Base-by-base conservation (phyloP, 208 protist species). In the Trypanosoma mega region DNA sequence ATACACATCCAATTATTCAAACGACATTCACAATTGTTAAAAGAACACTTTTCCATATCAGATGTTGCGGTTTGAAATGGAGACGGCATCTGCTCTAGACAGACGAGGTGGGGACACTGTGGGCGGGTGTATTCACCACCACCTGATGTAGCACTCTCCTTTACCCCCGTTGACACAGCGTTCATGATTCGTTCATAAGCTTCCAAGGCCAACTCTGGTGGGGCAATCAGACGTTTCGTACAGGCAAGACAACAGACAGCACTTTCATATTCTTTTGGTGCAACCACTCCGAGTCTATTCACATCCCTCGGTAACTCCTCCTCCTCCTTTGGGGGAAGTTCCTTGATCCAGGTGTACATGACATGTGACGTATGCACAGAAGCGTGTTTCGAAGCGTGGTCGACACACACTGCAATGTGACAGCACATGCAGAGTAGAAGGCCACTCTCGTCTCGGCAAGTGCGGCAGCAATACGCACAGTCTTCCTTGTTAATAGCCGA, bases 1-100 rank as follows among this genome's bases (percentile, higher is more conserved):
- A 99, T 71, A 73, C 92, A 97, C 74, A 99, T 87, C 96, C 97
- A 99, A 56, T 98, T 91, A 72, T 99, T 98, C 29, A 84, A 48
- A 12, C n/a, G 56, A 55, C 95, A 89, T 2, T 74, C 91, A 66
- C 97, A 98, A 3, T 58, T 66, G 14, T 68, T 66, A 29, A 77
- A 68, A 18, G 24, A 29, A 74, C 89, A 96, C 27, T 66, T 58
- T 50, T 80, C 68, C 18, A 76, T 72, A 11, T 73, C 78, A 2
- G 73, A 75, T 0, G 82, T 81, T 7, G 68, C 59, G 12, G 43
- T 56, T 29, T 36, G 27, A 62, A 84, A 90, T n/a, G 82, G 78
- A 47, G 51, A 85, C 7, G 79, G 63, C 45, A 77, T 44, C 73
- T 96, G 90, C 64, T 88, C 83, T 6, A 96, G 66, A 49, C 77